A percentile compares a stretch with the other conserved stretches of the same genome.
Evolutionary conservation across 2,329 filamentous ascomycete genomes (phyloP).

Genomic region (Colletotrichum kahawae): DNA sequence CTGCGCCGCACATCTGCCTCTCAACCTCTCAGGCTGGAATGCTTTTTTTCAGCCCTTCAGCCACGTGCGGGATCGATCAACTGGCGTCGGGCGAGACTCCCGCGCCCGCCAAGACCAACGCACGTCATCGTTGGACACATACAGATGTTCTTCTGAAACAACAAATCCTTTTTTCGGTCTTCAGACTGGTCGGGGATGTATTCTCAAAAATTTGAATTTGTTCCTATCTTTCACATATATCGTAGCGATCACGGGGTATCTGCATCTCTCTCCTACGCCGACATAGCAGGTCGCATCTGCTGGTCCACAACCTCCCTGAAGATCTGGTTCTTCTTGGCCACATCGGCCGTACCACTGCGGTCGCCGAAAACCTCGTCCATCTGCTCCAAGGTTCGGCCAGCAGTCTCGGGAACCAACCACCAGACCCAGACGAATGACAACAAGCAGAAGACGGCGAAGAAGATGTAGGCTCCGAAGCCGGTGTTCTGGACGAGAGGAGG

Average conservation of each 20-base stretch:
- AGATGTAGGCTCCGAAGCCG: slow-evolving; percentile 49
- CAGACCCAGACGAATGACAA: slow-evolving; percentile 26
- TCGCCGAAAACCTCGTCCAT: slow-evolving; percentile 41
- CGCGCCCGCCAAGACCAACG: too few species aligned
- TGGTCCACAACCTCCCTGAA: slow-evolving; percentile 17
- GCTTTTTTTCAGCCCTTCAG: not conserved
- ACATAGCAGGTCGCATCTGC: not conserved
- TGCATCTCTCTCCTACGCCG: not conserved
- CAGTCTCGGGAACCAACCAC: slow-evolving; percentile 37
- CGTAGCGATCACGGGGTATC: not conserved
- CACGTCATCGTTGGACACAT: too few species aligned
- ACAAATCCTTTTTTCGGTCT: too few species aligned
- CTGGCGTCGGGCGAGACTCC: too few species aligned
- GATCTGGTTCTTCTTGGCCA: slow-evolving; percentile 11
- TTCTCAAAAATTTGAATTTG: not conserved
- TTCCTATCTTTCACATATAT: not conserved
- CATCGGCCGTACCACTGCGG: slow-evolving; percentile 26
- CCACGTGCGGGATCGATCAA: too few species aligned
- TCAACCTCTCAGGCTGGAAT: not conserved
- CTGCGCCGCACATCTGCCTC: not conserved
- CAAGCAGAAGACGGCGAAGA: slow-evolving; percentile 30
- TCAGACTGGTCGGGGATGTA: too few species aligned
- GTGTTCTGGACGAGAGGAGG: slow-evolving; percentile 46
- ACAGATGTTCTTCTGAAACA: too few species aligned
- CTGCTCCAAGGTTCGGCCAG: slow-evolving; percentile 35